These are phyloP conservation scores for Penicillium digitatum DNA, from an alignment of 2,329 filamentous ascomycete species.

Conservation along the genomic window DNA sequence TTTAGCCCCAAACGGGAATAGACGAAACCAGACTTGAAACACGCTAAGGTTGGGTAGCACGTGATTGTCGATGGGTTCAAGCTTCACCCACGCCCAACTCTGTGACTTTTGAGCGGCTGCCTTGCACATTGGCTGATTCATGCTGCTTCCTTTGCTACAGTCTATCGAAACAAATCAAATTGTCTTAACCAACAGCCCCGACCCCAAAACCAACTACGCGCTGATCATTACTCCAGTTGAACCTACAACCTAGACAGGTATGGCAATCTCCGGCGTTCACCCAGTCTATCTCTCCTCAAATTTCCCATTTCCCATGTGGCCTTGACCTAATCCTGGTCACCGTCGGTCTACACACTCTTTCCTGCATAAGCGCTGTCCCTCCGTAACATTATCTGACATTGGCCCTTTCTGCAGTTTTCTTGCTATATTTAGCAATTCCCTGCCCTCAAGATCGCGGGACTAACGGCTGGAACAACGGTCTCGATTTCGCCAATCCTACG, in stretches of 20 bases:
- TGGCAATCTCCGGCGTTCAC: slow-evolving; percentile 16
- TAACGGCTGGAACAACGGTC: slow-evolving; percentile 20
- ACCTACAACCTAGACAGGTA: slow-evolving; percentile 16
- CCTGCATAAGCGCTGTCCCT: slow-evolving; percentile 19
- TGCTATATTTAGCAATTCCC: slow-evolving; percentile 38
- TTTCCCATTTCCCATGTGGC: neutral
- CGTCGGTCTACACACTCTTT: slow-evolving; percentile 2
- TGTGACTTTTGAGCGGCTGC: slow-evolving; percentile 5
- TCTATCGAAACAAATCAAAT: neutral
- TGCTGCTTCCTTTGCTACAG: slow-evolving; percentile 4
- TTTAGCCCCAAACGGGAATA: slow-evolving; percentile 13
- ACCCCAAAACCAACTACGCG: slow-evolving; percentile 6
- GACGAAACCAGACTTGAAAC: slow-evolving; percentile 29
- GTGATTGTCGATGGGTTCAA: slow-evolving; percentile 10
- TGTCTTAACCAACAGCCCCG: neutral
- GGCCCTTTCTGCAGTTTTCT: slow-evolving; percentile 25
- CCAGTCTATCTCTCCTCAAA: slow-evolving; percentile 7
- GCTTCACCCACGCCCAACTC: slow-evolving; percentile 12
- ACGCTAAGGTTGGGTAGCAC: slow-evolving; percentile 15
- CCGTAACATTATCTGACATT: slow-evolving; percentile 28
- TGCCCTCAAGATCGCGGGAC: slow-evolving; percentile 24
- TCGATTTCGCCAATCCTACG: slow-evolving; percentile 8
- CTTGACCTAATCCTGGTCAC: neutral
- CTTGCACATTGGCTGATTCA: slow-evolving; percentile 4
- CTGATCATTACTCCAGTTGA: slow-evolving; percentile 25